Percentiles rank a stretch among this genome's conserved stretches.
Evolutionary conservation across 352 stramenopile species (phyloP).

Genomic region (Elongisporangium anandrum): DNA sequence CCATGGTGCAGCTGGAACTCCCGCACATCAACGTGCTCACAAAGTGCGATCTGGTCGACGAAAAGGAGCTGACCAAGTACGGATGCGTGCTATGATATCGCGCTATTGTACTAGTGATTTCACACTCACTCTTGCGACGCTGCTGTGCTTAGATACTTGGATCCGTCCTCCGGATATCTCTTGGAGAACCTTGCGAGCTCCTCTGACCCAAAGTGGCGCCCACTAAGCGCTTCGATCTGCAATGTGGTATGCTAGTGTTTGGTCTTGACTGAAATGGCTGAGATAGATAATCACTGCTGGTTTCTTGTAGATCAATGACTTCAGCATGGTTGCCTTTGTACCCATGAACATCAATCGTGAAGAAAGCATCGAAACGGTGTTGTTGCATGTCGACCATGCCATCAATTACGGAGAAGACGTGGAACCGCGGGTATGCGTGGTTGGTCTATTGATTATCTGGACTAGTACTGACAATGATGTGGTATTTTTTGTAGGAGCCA

Average conservation of each 20-base stretch:
- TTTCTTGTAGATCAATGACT: slow-evolving; percentile 86
- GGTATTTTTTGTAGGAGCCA: slow-evolving; percentile 37
- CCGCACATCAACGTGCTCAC: slow-evolving; percentile 93
- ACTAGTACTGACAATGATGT: slow-evolving; percentile 1
- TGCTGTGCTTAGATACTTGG: slow-evolving; percentile 46
- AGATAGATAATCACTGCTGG: slow-evolving; percentile 4
- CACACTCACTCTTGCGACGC: too few relatives aligned
- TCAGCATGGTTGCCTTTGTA: slow-evolving; percentile 97
- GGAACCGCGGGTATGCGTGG: slow-evolving; percentile 68
- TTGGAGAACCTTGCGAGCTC: slow-evolving; percentile 79
- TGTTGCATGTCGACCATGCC: slow-evolving; percentile 93
- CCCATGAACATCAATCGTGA: slow-evolving; percentile 96
- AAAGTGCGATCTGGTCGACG: slow-evolving; percentile 89
- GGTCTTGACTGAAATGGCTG: slow-evolving; percentile 1
- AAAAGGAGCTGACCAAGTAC: slow-evolving; percentile 87
- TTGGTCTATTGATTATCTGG: slow-evolving; percentile 1
- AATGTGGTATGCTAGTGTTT: slow-evolving; percentile 60
- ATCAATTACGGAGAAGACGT: slow-evolving; percentile 97
- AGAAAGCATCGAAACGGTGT: slow-evolving; percentile 95
- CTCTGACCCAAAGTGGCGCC: slow-evolving; percentile 79
- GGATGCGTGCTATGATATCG: slow-evolving; percentile 4
- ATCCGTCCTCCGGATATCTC: slow-evolving; percentile 80
- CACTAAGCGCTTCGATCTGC: slow-evolving; percentile 77
- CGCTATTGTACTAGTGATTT: slow-evolving; percentile 1
- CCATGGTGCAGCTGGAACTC: slow-evolving; percentile 98